Evolutionary conservation across 352 stramenopile species (phyloP), one percentile per base, ranked within the genome.

Genomic region (Phytophthora vignae): DNA sequence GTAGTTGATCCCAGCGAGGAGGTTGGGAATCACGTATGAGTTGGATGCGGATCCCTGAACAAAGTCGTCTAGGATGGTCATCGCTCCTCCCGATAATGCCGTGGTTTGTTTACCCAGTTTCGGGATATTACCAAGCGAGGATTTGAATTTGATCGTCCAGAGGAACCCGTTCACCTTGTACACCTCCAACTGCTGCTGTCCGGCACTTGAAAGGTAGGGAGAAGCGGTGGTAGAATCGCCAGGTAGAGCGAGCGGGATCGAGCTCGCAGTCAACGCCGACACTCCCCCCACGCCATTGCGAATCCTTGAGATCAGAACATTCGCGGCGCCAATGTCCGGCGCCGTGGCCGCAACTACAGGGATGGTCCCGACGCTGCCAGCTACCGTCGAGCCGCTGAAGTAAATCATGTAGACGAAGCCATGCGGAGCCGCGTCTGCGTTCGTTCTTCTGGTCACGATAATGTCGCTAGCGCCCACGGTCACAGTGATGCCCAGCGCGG

Each of bases 71-170:
- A 74, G 21, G 15, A 88, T 46, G 2, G 74, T 67, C 49, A 93
- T 31, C 3, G 65, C 66, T 19, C 71, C 75, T 7, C 19, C 69
- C 10, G 46, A 61, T 15, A 88, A 29, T 1, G 57, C 50, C 0
- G 64, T 31, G 0, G 60, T 81, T 38, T 84, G 69, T 1, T 67
- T 68, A 3, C 76, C 81, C 1, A 95, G 73, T 33, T 67, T 69
- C 5, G 85, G 67, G 0, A 93, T 70, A 53, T 95, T 87, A 5
- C 88, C 88, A 27, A 95, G 83, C 2, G 81, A 92, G 1, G 85
- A 92, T 44, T 89, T 90, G 42, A 95, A 95, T 55, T 90, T 91
- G 57, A 95, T 82, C 0, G 83, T 92, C 88, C 88, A 95, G 6
- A 91, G 49, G 14, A 94, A 91, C 0, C 88, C 88, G 29, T 94